Evolutionary conservation across 495 filamentous ascomycete species (phyloP), one percentile per base, ranked within the genome.

Genomic region (Astrocystis sublimbata): DNA sequence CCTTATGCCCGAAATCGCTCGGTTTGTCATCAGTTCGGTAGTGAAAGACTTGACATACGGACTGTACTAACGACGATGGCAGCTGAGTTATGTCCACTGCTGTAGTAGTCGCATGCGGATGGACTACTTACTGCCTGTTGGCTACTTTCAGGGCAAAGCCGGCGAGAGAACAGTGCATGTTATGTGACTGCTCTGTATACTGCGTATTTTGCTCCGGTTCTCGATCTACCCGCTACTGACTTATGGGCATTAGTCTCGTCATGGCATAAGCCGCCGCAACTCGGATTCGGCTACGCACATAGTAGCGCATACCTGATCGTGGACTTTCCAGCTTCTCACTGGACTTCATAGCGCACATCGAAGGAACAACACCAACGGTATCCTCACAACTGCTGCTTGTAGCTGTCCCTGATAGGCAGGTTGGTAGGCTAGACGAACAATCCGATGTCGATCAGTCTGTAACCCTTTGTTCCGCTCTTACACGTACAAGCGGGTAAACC

Each of bases 371-470:
- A 46, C 6, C 23, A 7, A 26, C 4, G 12, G 24, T 4, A 46
- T 5, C 21, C 42, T 46, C 45, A 21, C 23, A 26, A 35, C 28
- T 23, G 43, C 13, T 19, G 10, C 50, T 64, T 51, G 52, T 58
- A 33, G 61, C 41, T 57, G 33, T 55, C 15, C 52, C 2, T 38
- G 60, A 62, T 57, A 41, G n/a, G n/a, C n/a, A n/a, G n/a, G n/a
- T n/a, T n/a, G n/a, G n/a, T n/a, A n/a, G n/a, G n/a, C n/a, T n/a
- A 58, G 17, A 66, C 47, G 58, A 60, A 58, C 15, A 62, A 57
- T 56, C n/a, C 61, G 61, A 67, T 60, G 61, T 69, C 62, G 66
- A 65, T 65, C 67, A 65, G 64, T 69, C 60, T 67, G 64, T 47
- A 69, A 69, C 58, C 40, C 60, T 61, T 65, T 24, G 43, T 46